A percentile compares a stretch with the other conserved stretches of the same genome.
Conservation (phyloP, 306 rosid species). For the Citrullus amarus region DNA sequence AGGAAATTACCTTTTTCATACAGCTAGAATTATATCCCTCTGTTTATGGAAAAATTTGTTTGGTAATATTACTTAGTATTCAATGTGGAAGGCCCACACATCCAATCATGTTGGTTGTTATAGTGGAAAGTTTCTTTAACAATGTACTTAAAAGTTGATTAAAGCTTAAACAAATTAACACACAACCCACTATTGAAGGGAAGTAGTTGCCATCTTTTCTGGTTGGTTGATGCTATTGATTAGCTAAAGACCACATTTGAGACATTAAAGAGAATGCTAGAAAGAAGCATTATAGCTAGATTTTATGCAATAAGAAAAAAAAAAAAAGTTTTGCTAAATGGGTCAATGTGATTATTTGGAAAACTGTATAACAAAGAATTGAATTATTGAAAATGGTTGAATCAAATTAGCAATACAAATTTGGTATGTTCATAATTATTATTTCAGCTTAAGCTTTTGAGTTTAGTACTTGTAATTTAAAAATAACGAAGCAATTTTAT, state of each 20-base stretch:
- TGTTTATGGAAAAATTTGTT: neutral
- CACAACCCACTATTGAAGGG: slow-evolving; percentile 21
- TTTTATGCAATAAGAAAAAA: neutral
- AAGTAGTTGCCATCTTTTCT: slow-evolving; percentile 16
- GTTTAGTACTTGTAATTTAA: no score
- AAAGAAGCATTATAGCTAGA: slow-evolving; percentile 1
- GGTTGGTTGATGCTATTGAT: slow-evolving; percentile 15
- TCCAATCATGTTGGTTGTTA: slow-evolving; percentile 91
- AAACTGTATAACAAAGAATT: neutral
- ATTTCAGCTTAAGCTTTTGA: no score
- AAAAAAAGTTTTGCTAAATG: neutral
- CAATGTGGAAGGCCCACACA: slow-evolving; percentile 50
- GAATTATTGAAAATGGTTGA: neutral
- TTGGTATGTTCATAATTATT: no score
- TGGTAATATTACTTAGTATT: slow-evolving; percentile 24
- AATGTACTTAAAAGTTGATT: slow-evolving; percentile 31
- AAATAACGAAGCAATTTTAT: no score
- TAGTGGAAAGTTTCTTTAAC: slow-evolving; percentile 42
- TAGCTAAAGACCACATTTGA: slow-evolving; percentile 7
- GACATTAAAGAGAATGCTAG: slow-evolving; percentile 12
- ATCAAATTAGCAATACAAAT: no score
- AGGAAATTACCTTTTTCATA: neutral
- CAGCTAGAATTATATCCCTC: neutral
- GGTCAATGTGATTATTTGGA: neutral
- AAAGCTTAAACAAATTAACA: slow-evolving; percentile 23